Conservation (phyloP, 495 filamentous ascomycete genomes). For the Penicillium macrosclerotiorum region DNA sequence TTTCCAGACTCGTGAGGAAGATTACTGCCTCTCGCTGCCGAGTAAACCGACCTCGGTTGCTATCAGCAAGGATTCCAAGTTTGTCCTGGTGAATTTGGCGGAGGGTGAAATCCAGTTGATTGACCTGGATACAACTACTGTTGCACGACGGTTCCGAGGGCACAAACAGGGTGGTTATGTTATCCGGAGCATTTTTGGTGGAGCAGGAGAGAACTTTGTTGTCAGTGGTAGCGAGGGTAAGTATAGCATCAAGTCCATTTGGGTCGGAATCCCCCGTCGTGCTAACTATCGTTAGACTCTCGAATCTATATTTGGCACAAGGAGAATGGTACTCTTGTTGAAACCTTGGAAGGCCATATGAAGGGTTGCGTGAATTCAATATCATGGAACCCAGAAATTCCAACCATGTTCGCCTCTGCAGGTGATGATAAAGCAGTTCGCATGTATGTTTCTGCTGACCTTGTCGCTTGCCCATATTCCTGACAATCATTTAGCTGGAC, state of each 20-base stretch:
- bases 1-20: constrained; percentile 66
- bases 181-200: constrained; percentile 81
- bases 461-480: neutral
- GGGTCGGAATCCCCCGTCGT: neutral
- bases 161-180: constrained; percentile 69
- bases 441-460: constrained; percentile 58
- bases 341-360: constrained; percentile 70
- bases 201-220: constrained; percentile 86
- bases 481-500: constrained; percentile 40
- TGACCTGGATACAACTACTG: constrained; percentile 68
- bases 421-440: constrained; percentile 84
- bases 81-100: constrained; percentile 78
- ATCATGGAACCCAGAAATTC: constrained; percentile 81
- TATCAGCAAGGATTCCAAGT: constrained; percentile 74
- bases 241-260: neutral
- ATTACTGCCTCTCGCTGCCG: constrained; percentile 67
- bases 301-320: constrained; percentile 88
- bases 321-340: constrained; percentile 69
- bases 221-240: constrained; percentile 89
- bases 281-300: constrained; percentile 57
- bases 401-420: constrained; percentile 84
- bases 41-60: constrained; percentile 71
- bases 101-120: constrained; percentile 73
- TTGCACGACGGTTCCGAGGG: constrained; percentile 70
- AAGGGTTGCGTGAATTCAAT: constrained; percentile 84